Conservation (phyloP, 192 early-diverging fungal species). For the Coemansia sp. region DNA sequence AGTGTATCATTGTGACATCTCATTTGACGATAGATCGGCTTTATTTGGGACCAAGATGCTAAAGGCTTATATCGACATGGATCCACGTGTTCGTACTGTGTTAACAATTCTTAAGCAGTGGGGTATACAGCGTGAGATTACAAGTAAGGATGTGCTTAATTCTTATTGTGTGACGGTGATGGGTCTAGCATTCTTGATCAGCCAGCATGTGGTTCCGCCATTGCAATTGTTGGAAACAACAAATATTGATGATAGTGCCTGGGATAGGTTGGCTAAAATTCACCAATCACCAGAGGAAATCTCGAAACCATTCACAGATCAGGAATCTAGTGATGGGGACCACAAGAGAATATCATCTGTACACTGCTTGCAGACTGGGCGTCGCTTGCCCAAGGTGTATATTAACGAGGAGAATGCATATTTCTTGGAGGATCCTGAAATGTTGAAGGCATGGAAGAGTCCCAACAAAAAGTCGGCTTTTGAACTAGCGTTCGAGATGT, state of each 20-base stretch:
- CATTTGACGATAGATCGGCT: slow-evolving; percentile 15
- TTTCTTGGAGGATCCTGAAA: background rate
- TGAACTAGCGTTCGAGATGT: slow-evolving; percentile 28
- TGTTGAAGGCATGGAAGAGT: slow-evolving; percentile 17
- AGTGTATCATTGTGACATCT: slow-evolving; percentile 33
- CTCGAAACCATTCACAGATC: slow-evolving; percentile 3
- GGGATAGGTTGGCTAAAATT: slow-evolving; percentile 12
- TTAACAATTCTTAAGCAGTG: slow-evolving; percentile 33
- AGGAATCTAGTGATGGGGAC: background rate
- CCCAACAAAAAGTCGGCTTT: slow-evolving; percentile 25
- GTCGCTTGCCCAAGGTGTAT: background rate
- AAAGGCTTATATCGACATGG: slow-evolving; percentile 15
- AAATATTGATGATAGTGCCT: background rate
- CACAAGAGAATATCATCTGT: background rate
- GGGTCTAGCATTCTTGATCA: slow-evolving; percentile 37
- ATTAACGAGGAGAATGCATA: slow-evolving; percentile 13
- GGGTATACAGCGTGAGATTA: slow-evolving; percentile 18
- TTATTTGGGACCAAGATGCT: slow-evolving; percentile 19
- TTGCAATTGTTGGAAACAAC: slow-evolving; percentile 28
- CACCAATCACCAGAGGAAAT: slow-evolving; percentile 11
- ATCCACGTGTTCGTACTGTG: slow-evolving; percentile 30
- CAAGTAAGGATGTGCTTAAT: slow-evolving; percentile 21
- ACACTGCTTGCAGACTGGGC: slow-evolving; percentile 8
- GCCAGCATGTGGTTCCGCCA: slow-evolving; percentile 37
- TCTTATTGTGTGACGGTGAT: slow-evolving; percentile 46